These are phyloP conservation scores for Infundibulicybe gibba DNA, from an alignment of 768 basidiomycete genomes.

Conservation along the genomic window DNA sequence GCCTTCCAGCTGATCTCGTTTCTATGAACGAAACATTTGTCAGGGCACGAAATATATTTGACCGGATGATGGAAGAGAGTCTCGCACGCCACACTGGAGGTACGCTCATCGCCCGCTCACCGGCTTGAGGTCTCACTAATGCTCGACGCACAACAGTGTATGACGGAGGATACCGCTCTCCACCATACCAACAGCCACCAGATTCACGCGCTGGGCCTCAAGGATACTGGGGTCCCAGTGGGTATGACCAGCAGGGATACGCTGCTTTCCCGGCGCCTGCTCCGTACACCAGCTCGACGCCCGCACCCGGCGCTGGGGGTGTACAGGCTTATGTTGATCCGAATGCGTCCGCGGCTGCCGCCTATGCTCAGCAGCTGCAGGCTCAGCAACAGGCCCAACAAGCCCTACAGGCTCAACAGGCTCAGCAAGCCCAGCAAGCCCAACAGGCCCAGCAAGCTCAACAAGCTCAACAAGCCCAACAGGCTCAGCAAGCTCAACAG, in stretches of 20 bases:
- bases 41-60: slow-evolving; percentile 84
- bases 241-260: slow-evolving; percentile 12
- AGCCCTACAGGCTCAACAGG: slow-evolving; percentile 7
- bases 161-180: slow-evolving; percentile 35
- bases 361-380: slow-evolving; percentile 9
- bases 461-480: slow-evolving; percentile 17
- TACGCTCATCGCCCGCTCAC: background rate
- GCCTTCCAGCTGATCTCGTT: slow-evolving; percentile 75
- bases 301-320: slow-evolving; percentile 4
- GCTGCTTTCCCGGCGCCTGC: slow-evolving; percentile 11
- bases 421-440: slow-evolving; percentile 6
- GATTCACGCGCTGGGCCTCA: no score
- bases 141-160: slow-evolving; percentile 18
- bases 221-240: background rate
- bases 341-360: slow-evolving; percentile 13
- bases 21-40: slow-evolving; percentile 95
- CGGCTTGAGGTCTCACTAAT: background rate
- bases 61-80: slow-evolving; percentile 91
- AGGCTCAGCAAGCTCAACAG: slow-evolving; percentile 14
- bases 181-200: background rate
- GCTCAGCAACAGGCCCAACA: slow-evolving; percentile 10
- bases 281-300: slow-evolving; percentile 5
- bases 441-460: slow-evolving; percentile 18
- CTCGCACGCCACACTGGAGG: slow-evolving; percentile 69
- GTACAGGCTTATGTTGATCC: slow-evolving; percentile 10